phyloP scores from a whole-genome alignment of 257 asterid genomes.

The Solanum lycopersicoides region DNA sequence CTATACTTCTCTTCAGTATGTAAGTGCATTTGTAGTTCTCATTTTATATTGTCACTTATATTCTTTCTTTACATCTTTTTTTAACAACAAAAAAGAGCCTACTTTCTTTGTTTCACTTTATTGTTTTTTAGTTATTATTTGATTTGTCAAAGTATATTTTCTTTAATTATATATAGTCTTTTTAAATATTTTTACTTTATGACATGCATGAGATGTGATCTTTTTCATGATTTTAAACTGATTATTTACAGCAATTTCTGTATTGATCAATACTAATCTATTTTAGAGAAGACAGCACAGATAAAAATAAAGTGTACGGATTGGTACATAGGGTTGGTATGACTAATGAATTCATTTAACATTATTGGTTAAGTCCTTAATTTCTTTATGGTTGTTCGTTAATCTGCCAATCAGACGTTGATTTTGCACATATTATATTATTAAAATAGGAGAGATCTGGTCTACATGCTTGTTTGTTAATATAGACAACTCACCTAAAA shows the following conservation, averaged over 20 bases:
- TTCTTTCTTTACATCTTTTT: too few species aligned
- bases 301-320: background rate
- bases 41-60: background rate
- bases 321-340: background rate
- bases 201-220: background rate
- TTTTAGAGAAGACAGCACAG: background rate
- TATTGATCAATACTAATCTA: background rate
- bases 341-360: background rate
- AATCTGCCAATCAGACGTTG: background rate
- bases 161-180: too few species aligned
- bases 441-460: background rate
- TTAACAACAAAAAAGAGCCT: too few species aligned
- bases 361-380: background rate
- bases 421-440: background rate
- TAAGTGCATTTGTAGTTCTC: background rate
- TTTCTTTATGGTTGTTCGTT: background rate
- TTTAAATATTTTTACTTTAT: background rate
- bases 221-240: background rate
- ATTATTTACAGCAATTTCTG: background rate
- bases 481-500: background rate
- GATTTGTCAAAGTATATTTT: background rate
- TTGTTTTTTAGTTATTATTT: too few species aligned
- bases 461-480: background rate
- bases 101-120: background rate
- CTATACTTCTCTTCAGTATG: background rate